These are phyloP conservation scores for Xylariaceae sp. DNA, from an alignment of 2,329 filamentous ascomycete genomes.

Conservation along the genomic window DNA sequence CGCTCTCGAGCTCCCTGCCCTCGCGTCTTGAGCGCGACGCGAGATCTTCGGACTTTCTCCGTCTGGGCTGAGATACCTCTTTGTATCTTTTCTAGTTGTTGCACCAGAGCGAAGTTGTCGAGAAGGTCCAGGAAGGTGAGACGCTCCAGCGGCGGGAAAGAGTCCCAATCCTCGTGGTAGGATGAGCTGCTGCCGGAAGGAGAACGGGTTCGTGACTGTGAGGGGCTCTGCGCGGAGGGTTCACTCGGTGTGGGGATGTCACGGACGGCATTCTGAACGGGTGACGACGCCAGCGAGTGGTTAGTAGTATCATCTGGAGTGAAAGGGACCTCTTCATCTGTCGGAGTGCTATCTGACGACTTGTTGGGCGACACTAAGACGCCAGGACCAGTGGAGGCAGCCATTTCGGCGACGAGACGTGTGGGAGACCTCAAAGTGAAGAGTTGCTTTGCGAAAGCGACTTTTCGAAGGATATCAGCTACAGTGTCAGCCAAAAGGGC, in stretches of 20 bases:
- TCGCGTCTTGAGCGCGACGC: constrained; percentile 70
- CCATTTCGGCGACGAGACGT: constrained; percentile 41
- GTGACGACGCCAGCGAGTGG: constrained; percentile 40
- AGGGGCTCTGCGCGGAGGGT: constrained; percentile 44
- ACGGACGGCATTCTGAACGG: constrained; percentile 39
- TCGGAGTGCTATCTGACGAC: constrained; percentile 37
- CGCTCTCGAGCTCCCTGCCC: constrained; percentile 77
- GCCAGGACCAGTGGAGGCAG: constrained; percentile 33
- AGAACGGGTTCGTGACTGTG: constrained; percentile 69
- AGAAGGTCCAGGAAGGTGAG: constrained; percentile 88
- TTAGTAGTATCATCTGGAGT: constrained; percentile 40
- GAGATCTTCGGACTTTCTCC: constrained; percentile 76
- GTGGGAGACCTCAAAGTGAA: constrained; percentile 29
- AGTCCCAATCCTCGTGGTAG: constrained; percentile 85
- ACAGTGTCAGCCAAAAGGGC: constrained; percentile 38
- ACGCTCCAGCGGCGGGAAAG: constrained; percentile 81
- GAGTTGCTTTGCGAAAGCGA: constrained; percentile 37
- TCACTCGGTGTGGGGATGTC: constrained; percentile 50
- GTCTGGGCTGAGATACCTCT: constrained; percentile 75
- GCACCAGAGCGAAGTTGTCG: constrained; percentile 85
- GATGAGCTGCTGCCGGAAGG: constrained; percentile 79
- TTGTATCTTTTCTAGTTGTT: constrained; percentile 87
- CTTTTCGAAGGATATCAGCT: constrained; percentile 37
- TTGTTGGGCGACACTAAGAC: constrained; percentile 33
- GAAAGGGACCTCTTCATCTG: constrained; percentile 40